phyloP scores from a whole-genome alignment of 768 basidiomycete species.

The Chalciporus piperatus region DNA sequence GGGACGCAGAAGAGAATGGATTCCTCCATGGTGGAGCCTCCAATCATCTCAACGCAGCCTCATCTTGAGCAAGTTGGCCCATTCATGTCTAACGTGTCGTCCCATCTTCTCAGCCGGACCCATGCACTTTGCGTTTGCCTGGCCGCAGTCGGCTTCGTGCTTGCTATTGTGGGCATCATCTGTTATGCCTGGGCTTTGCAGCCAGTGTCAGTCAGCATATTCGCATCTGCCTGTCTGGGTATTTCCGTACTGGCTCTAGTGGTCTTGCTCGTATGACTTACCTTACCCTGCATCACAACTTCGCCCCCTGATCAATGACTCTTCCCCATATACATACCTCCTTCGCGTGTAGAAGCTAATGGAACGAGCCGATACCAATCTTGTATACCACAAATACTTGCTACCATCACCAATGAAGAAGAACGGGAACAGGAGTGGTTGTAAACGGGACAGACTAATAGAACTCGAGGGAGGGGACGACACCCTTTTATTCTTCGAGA shows the following conservation, averaged over 20 bases:
- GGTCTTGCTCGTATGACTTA: slow-evolving; percentile 13
- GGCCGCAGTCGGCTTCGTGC: slow-evolving; percentile 46
- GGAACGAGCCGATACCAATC: too few species aligned
- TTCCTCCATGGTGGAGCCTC: slow-evolving; percentile 19
- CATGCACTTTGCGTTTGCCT: slow-evolving; percentile 49
- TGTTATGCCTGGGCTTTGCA: slow-evolving; percentile 52
- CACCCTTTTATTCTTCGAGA: too few species aligned
- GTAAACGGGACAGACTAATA: too few species aligned
- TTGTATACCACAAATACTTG: too few species aligned
- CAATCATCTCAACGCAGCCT: slow-evolving; percentile 44
- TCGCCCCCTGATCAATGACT: background rate
- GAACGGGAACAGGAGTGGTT: too few species aligned
- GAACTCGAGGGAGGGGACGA: too few species aligned
- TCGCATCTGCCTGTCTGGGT: slow-evolving; percentile 39
- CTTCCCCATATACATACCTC: background rate
- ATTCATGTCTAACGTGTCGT: slow-evolving; percentile 38
- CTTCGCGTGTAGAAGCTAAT: too few species aligned
- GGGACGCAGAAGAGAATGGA: background rate
- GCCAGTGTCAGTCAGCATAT: slow-evolving; percentile 43
- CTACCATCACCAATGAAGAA: too few species aligned
- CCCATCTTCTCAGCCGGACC: slow-evolving; percentile 46
- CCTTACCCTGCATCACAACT: background rate
- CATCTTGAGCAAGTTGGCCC: slow-evolving; percentile 52
- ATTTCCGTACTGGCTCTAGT: slow-evolving; percentile 29
- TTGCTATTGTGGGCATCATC: slow-evolving; percentile 49